These are phyloP conservation scores for Kodamaea fungicola DNA, from an alignment of 1,139 yeast species.

Conservation along the genomic window DNA sequence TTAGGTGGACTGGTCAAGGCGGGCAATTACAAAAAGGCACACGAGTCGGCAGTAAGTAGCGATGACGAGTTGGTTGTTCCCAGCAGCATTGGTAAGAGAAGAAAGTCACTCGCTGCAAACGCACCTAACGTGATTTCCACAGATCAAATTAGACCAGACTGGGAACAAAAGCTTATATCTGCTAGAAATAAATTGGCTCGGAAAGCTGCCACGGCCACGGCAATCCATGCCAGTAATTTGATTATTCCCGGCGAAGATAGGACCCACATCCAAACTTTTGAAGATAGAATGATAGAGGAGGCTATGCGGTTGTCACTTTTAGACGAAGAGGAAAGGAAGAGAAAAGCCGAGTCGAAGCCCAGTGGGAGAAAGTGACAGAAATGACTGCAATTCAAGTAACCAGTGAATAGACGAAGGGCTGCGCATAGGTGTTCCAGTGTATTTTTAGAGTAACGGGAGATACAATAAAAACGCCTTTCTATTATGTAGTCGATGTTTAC, in stretches of 20 bases:
- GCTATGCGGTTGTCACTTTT: slow-evolving; percentile 71
- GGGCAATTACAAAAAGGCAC: slow-evolving; percentile 6
- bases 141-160: slow-evolving; percentile 85
- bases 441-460: no score
- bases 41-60: not conserved
- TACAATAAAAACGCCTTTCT: no score
- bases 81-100: slow-evolving; percentile 15
- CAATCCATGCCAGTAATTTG: slow-evolving; percentile 80
- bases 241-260: slow-evolving; percentile 30
- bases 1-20: slow-evolving; percentile 35
- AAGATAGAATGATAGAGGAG: slow-evolving; percentile 79
- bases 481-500: no score
- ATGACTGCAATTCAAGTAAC: no score
- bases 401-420: no score
- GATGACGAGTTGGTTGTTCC: not conserved
- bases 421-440: no score
- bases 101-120: slow-evolving; percentile 54
- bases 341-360: slow-evolving; percentile 22
- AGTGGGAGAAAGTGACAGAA: no score
- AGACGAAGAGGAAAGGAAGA: slow-evolving; percentile 60
- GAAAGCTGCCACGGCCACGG: slow-evolving; percentile 90
- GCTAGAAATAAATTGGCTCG: slow-evolving; percentile 80
- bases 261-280: slow-evolving; percentile 34
- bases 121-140: slow-evolving; percentile 69
- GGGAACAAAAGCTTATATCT: slow-evolving; percentile 70